These are phyloP conservation scores for Backusella luteola DNA, from an alignment of 192 early-diverging fungal species.

Conservation along the genomic window DNA sequence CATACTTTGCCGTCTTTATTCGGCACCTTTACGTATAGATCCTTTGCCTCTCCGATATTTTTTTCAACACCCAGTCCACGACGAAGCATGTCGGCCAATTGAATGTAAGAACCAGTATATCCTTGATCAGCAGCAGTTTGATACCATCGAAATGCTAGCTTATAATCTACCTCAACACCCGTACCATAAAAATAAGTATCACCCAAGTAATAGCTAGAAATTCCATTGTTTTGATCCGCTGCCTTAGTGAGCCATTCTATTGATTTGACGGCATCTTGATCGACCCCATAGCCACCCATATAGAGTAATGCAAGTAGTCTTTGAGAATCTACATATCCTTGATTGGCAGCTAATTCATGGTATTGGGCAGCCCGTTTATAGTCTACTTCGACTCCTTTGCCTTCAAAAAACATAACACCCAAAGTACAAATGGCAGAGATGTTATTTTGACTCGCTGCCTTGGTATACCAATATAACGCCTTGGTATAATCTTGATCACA, in stretches of 20 bases:
- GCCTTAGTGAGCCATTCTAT: not conserved
- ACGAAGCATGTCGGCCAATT: not conserved
- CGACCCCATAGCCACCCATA: not conserved
- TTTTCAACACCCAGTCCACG: not conserved
- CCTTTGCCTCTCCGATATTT: not conserved
- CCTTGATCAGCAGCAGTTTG: not conserved
- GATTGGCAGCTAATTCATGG: not conserved
- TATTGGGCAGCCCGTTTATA: not conserved
- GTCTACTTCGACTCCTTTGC: not conserved
- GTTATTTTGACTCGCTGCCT: not conserved
- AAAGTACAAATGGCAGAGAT: not conserved
- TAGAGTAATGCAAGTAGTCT: conserved; percentile 4
- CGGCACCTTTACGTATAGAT: not conserved
- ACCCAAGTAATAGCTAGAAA: not conserved
- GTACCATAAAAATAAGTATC: not conserved
- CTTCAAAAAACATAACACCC: not conserved
- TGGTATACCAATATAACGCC: too few relatives aligned
- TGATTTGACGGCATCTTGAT: not conserved
- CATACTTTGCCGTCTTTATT: too few relatives aligned
- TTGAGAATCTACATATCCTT: conserved; percentile 12
- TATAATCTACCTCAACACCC: not conserved
- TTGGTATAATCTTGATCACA: too few relatives aligned
- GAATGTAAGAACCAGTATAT: not conserved
- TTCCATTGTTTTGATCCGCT: not conserved
- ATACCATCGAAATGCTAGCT: not conserved